A percentile compares a stretch with the other conserved stretches of the same genome.
Conservation (phyloP, 225 moss, liverwort and hornwort genomes). For the Thuidium tamariscinum region DNA sequence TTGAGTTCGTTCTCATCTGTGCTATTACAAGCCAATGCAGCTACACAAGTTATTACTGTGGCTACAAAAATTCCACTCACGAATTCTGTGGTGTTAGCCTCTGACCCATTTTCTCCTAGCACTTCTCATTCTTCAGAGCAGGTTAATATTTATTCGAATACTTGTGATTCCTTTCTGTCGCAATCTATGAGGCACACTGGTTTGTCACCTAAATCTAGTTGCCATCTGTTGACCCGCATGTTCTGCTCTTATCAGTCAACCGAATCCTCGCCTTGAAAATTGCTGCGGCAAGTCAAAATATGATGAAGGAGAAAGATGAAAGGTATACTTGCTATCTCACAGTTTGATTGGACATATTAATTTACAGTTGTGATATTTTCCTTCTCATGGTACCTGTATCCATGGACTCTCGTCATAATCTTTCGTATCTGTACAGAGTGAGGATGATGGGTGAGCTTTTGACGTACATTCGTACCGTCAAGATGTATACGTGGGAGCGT, state of each 20-base stretch:
- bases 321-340: slow-evolving; percentile 30
- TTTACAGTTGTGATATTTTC: not conserved
- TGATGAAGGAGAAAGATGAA: slow-evolving; percentile 99
- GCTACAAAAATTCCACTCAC: not conserved
- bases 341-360: not conserved
- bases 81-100: not conserved
- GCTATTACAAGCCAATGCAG: not conserved
- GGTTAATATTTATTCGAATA: not conserved
- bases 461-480: slow-evolving; percentile 73
- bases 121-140: not conserved
- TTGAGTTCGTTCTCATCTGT: not conserved
- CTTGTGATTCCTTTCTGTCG: not conserved
- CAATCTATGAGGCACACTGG: not conserved
- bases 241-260: slow-evolving; percentile 38
- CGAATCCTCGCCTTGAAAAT: slow-evolving; percentile 76
- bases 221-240: not conserved
- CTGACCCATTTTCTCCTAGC: not conserved
- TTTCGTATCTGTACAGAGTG: slow-evolving; percentile 38
- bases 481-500: slow-evolving; percentile 93
- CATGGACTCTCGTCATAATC: not conserved
- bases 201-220: not conserved
- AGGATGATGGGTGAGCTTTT: slow-evolving; percentile 82
- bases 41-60: not conserved
- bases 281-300: slow-evolving; percentile 58
- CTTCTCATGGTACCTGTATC: not conserved